Base-by-base conservation (phyloP, 2,329 filamentous ascomycete genomes). In the Trichoderma endophyticum region DNA sequence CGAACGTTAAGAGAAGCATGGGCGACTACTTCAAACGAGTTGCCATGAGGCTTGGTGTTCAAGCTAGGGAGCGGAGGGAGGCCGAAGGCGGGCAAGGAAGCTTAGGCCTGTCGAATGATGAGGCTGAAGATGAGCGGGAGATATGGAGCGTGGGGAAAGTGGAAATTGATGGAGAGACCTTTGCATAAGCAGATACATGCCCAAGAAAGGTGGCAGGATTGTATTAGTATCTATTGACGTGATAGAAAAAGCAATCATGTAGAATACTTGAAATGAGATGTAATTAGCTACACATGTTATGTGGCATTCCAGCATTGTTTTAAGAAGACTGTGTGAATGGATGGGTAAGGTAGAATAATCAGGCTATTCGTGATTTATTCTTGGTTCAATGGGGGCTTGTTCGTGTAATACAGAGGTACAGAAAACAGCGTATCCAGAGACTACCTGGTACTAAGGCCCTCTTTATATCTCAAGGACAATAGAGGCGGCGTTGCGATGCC, bases 21-120 rank as follows among this genome's bases (percentile, higher is more conserved):
- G 88, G 91, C 72, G 96, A 99, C 81, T 99, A 99, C 84, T 98
- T 98, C 84, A 97, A 97, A 86, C 87, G 96, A 56, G 93, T 99
- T 75, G 94, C 94, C 1, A 81, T 95, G 78, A 89, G 95, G 76
- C 83, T 98, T 24, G 95, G 93, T n/a, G 88, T 86, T 21, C 96
- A 98, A 81, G 94, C 93, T 2, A 88, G 94, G 74, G 96, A 99
- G 84, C 88, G 96, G 77, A 92, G 90, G 78, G 95, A 97, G 76
- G 96, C 96, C 0, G 95, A 98, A 80, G 95, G 95, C 73, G 96
- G 95, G 8, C 88, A 91, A 72, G 95, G 95, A 61, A 94, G 94
- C 0, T 80, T 98, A 64, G 95, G 95, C 0, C 81, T 99, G 77
- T 93, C 92, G 39, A 94, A 93, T 79, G 96, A 99, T 81, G 96